Evolutionary conservation across 2,329 filamentous ascomycete genomes (phyloP).

Genomic region (Sphaerulina musiva): DNA sequence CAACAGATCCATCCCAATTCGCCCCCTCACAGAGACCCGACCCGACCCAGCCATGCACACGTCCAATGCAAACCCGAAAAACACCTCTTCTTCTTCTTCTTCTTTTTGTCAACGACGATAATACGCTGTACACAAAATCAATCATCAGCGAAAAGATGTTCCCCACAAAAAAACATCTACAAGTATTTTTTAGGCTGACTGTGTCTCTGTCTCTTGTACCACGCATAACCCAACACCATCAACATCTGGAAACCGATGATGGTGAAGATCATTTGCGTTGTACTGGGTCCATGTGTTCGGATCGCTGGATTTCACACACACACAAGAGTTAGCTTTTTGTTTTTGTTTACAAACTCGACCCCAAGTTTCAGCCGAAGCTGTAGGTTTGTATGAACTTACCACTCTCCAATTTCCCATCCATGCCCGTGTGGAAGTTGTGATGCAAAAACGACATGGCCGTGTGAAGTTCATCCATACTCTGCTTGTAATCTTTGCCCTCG

Average conservation of each 20-base stretch:
- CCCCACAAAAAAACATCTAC: slow-evolving; percentile 34
- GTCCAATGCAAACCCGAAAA: too few species aligned
- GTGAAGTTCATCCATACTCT: slow-evolving; percentile 50
- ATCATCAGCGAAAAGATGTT: not conserved
- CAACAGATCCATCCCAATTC: too few species aligned
- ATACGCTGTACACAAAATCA: slow-evolving; percentile 1
- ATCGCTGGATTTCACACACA: slow-evolving; percentile 7
- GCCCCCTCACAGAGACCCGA: too few species aligned
- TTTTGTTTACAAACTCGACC: not conserved
- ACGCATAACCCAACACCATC: slow-evolving; percentile 60
- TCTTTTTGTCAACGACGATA: not conserved
- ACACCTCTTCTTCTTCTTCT: not conserved
- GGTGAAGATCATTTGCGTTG: slow-evolving; percentile 60
- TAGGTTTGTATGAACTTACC: not conserved
- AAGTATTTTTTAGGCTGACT: slow-evolving; percentile 87
- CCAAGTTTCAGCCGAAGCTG: not conserved
- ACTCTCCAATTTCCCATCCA: slow-evolving; percentile 39
- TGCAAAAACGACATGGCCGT: slow-evolving; percentile 39
- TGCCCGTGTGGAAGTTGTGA: slow-evolving; percentile 46
- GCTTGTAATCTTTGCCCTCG: slow-evolving; percentile 52
- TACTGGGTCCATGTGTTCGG: slow-evolving; percentile 45
- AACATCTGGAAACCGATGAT: slow-evolving; percentile 69
- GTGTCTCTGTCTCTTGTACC: slow-evolving; percentile 73
- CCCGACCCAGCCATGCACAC: too few species aligned
- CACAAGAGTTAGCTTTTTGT: not conserved